Conservation (phyloP, 2,329 filamentous ascomycete genomes). For the Colletotrichum sp. region DNA sequence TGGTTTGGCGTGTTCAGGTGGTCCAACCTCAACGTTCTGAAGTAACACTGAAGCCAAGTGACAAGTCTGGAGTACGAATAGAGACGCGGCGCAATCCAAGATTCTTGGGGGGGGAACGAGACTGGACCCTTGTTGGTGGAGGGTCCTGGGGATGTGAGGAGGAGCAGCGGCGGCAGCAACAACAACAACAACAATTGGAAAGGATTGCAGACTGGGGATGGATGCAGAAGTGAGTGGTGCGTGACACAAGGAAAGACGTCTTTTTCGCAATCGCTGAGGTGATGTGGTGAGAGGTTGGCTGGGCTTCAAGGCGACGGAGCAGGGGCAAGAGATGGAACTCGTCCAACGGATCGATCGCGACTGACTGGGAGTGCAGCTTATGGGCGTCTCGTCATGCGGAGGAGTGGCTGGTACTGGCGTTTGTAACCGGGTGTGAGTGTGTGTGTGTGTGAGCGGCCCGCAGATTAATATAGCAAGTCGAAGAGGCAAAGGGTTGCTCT, state of each 20-base stretch:
- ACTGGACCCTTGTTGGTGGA: background rate
- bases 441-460: conserved; percentile 19
- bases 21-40: conserved; percentile 21
- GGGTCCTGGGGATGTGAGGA: background rate
- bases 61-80: conserved; percentile 20
- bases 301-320: background rate
- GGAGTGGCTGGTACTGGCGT: background rate
- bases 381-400: conserved; percentile 1
- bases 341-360: conserved; percentile 1
- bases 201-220: background rate
- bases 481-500: conserved; percentile 22
- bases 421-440: background rate
- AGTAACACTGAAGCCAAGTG: background rate
- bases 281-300: conserved; percentile 1
- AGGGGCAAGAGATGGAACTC: background rate
- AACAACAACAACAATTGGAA: background rate
- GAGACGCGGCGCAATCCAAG: background rate
- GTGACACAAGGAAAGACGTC: conserved; percentile 21
- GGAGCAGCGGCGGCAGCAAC: background rate
- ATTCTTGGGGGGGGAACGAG: background rate
- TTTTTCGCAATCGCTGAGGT: conserved; percentile 22
- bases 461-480: conserved; percentile 21
- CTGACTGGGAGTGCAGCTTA: background rate
- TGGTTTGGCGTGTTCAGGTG: conserved; percentile 22
- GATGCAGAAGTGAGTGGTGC: conserved; percentile 27